phyloP scores from a whole-genome alignment of 2,329 filamentous ascomycete genomes.

The Calycina marina region DNA sequence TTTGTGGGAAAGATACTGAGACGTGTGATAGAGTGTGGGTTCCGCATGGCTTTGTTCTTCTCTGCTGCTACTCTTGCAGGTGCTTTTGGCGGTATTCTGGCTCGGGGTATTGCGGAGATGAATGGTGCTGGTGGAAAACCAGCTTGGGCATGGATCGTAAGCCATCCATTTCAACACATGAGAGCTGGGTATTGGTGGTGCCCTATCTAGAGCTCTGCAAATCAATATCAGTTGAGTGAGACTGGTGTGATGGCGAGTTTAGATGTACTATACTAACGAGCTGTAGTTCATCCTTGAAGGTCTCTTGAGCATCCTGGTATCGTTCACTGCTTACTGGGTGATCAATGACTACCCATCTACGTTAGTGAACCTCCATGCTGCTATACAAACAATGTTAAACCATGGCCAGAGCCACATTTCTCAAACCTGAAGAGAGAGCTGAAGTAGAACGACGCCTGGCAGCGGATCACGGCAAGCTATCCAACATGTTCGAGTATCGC shows the following conservation, averaged over 20 bases:
- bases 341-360: constrained; percentile 9
- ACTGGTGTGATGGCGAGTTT: too few relatives aligned
- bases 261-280: too few relatives aligned
- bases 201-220: neutral
- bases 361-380: constrained; percentile 5
- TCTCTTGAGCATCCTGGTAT: constrained; percentile 29
- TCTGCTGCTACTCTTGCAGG: constrained; percentile 35
- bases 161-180: too few relatives aligned
- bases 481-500: constrained; percentile 19
- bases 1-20: too few relatives aligned
- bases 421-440: constrained; percentile 24
- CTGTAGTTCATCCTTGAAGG: constrained; percentile 40
- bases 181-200: neutral
- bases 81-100: constrained; percentile 41
- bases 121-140: constrained; percentile 27
- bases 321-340: constrained; percentile 8
- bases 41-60: constrained; percentile 46
- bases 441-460: constrained; percentile 12
- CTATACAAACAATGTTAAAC: too few relatives aligned
- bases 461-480: constrained; percentile 8
- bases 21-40: constrained; percentile 46
- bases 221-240: too few relatives aligned
- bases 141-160: constrained; percentile 33
- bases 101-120: constrained; percentile 29
- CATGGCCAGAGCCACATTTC: constrained; percentile 26